Conservation (phyloP, 768 basidiomycete species). For the Exsudoporus frostii region DNA sequence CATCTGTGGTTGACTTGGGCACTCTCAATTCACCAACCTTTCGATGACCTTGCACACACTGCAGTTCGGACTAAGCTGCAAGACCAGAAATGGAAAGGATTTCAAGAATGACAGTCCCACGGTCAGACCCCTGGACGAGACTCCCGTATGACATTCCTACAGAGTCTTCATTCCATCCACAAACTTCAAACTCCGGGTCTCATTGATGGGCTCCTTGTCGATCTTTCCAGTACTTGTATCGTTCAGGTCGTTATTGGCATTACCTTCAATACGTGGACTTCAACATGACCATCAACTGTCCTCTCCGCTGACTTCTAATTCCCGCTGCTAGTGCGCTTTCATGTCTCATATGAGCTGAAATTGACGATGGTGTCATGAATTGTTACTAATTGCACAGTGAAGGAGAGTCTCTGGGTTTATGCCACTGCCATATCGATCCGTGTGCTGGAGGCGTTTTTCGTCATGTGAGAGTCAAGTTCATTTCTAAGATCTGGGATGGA, state of each 20-base stretch:
- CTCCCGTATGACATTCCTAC: not conserved
- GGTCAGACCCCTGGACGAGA: too few relatives aligned
- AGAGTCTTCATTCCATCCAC: not conserved
- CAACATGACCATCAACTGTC: conserved; percentile 73
- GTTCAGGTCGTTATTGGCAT: conserved; percentile 51
- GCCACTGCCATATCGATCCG: conserved; percentile 76
- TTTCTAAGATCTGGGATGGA: not conserved
- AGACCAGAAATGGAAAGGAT: too few relatives aligned
- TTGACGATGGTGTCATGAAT: conserved; percentile 9
- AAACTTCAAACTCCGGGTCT: not conserved
- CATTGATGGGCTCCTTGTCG: conserved; percentile 11
- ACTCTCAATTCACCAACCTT: not conserved
- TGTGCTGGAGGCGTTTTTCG: conserved; percentile 84
- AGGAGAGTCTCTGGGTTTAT: conserved; percentile 85
- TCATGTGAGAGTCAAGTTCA: conserved; percentile 56
- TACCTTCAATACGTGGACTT: conserved; percentile 42
- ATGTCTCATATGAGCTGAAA: not conserved
- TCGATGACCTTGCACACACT: too few relatives aligned
- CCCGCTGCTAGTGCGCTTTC: conserved; percentile 55
- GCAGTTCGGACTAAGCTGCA: too few relatives aligned
- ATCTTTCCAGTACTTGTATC: conserved; percentile 42
- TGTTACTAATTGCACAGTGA: conserved; percentile 52
- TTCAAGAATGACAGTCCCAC: too few relatives aligned
- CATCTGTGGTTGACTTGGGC: not conserved
- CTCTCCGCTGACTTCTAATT: conserved; percentile 77